These are phyloP conservation scores for Cordyceps pruinosa DNA, from an alignment of 2,329 filamentous ascomycete genomes.

Conservation along the genomic window DNA sequence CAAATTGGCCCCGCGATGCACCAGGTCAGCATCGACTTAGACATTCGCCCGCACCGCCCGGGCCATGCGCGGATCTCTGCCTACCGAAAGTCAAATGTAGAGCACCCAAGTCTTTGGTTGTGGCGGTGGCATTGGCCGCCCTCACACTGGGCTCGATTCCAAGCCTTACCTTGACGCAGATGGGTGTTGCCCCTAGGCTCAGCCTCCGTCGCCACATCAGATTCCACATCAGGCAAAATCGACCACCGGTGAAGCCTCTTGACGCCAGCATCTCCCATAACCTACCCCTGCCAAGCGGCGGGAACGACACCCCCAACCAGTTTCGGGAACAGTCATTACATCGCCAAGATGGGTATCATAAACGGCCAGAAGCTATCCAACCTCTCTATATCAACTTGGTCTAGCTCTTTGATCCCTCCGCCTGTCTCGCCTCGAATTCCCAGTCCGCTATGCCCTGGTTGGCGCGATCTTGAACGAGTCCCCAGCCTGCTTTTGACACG, in stretches of 20 bases:
- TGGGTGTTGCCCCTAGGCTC: not conserved
- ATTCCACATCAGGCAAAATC: not conserved
- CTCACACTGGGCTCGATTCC: not conserved
- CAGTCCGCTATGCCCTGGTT: not conserved
- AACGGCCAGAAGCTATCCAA: not conserved
- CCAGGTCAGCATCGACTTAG: not conserved
- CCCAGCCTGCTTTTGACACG: not conserved
- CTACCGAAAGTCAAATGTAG: not conserved
- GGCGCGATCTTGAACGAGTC: conserved; percentile 1
- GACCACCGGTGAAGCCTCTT: not conserved
- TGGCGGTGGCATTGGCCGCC: not conserved
- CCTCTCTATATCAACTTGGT: not conserved
- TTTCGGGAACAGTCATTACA: not conserved
- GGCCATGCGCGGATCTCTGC: not conserved
- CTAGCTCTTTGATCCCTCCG: not conserved
- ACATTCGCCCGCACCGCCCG: conserved; percentile 1
- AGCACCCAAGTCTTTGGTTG: not conserved
- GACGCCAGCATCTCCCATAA: not conserved
- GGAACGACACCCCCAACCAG: not conserved
- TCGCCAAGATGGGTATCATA: not conserved
- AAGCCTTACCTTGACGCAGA: not conserved
- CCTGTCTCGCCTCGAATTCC: not conserved
- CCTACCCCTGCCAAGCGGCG: not conserved
- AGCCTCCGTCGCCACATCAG: not conserved
- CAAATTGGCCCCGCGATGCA: not conserved